phyloP scores from a whole-genome alignment of 345 rosid species.

The Gossypium rotundifolium region DNA sequence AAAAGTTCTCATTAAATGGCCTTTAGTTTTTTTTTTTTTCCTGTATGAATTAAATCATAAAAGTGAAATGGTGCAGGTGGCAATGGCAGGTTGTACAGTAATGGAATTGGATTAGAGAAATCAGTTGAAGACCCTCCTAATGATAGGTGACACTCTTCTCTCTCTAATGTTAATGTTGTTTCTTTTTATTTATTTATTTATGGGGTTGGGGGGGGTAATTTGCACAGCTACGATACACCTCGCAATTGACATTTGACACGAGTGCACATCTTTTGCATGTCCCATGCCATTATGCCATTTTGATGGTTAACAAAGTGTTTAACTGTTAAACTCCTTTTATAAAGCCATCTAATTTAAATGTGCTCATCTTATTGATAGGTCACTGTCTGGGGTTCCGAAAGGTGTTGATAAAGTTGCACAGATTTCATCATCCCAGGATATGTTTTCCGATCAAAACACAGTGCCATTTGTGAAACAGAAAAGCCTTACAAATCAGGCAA shows the following conservation, averaged over 20 bases:
- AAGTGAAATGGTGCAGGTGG: constrained; percentile 27
- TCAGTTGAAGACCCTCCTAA: constrained; percentile 33
- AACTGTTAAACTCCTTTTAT: background rate
- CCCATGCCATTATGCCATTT: too few relatives aligned
- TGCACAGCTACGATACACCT: background rate
- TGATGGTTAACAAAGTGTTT: too few relatives aligned
- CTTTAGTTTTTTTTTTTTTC: too few relatives aligned
- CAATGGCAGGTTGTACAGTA: constrained; percentile 33
- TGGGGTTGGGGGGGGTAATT: background rate
- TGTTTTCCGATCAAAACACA: constrained; percentile 29
- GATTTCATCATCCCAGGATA: constrained; percentile 45
- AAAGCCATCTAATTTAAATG: background rate
- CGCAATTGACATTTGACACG: background rate
- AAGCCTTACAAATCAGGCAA: constrained; percentile 14
- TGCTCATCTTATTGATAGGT: constrained; percentile 18
- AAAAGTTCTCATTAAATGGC: too few relatives aligned
- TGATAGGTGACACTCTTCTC: constrained; percentile 34
- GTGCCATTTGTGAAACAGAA: constrained; percentile 33
- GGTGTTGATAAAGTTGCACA: constrained; percentile 35
- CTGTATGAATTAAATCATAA: background rate
- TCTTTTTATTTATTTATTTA: background rate
- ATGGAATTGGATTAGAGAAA: constrained; percentile 30
- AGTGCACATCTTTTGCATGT: too few relatives aligned
- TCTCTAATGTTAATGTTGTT: background rate
- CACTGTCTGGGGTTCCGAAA: constrained; percentile 26